phyloP scores from a whole-genome alignment of 495 filamentous ascomycete genomes.

The Neurospora sp. region DNA sequence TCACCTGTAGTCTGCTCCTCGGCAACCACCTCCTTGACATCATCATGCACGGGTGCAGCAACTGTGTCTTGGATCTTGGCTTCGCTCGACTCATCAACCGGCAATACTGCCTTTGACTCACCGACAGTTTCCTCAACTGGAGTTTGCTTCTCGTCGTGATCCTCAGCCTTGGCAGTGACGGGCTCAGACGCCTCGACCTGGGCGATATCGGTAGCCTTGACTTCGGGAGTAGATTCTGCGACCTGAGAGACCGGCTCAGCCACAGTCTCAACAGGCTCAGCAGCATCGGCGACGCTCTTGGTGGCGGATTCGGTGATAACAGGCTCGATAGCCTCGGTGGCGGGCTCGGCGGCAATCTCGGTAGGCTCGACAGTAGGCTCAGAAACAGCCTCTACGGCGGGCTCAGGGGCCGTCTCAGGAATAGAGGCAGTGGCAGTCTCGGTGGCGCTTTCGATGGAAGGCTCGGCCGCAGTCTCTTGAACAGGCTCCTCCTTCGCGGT shows the following conservation, averaged over 20 bases:
- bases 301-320: background rate
- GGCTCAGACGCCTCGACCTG: background rate
- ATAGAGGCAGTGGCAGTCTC: background rate
- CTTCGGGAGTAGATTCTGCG: constrained; percentile 5
- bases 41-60: background rate
- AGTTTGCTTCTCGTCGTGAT: constrained; percentile 1
- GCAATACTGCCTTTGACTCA: background rate
- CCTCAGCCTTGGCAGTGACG: background rate
- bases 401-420: background rate
- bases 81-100: background rate
- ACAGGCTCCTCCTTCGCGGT: background rate
- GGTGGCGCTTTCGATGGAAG: background rate
- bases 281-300: background rate
- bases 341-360: background rate
- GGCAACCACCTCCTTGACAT: background rate
- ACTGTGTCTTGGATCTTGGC: constrained; percentile 1
- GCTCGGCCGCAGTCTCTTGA: constrained; percentile 3
- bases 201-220: constrained; percentile 3
- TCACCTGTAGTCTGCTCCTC: background rate
- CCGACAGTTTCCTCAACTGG: constrained; percentile 3
- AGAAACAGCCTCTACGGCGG: background rate
- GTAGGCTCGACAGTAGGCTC: background rate
- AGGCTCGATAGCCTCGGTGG: background rate
- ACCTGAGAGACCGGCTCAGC: background rate
- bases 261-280: background rate